phyloP scores from a whole-genome alignment of 148 eudicot genomes.

The Nepenthes mirabilis region DNA sequence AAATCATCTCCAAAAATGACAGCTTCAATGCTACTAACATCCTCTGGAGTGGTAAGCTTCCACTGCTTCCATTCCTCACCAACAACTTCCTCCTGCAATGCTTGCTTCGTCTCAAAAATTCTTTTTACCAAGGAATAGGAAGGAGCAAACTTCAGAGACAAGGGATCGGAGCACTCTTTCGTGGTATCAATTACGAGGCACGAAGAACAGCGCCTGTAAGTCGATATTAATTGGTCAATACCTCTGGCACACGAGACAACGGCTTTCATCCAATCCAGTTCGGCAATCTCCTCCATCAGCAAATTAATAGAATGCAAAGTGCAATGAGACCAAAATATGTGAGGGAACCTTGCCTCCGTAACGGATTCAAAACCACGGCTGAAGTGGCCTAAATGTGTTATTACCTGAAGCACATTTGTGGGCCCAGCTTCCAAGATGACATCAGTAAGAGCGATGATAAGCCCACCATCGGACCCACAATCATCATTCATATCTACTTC shows the following conservation, averaged over 20 bases:
- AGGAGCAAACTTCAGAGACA: constrained; percentile 25
- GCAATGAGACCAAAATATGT: constrained; percentile 43
- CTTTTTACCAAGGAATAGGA: constrained; percentile 26
- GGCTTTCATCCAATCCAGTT: constrained; percentile 37
- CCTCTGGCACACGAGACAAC: constrained; percentile 29
- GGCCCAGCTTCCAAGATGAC: constrained; percentile 28
- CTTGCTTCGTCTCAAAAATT: constrained; percentile 16
- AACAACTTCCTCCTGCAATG: constrained; percentile 19
- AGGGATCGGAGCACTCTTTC: constrained; percentile 14
- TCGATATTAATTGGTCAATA: constrained; percentile 21
- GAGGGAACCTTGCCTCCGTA: constrained; percentile 25
- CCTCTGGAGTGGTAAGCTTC: constrained; percentile 24
- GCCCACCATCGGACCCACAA: constrained; percentile 23
- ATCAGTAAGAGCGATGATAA: constrained; percentile 21
- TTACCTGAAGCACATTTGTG: constrained; percentile 33
- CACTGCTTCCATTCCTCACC: constrained; percentile 39
- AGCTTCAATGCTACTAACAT: constrained; percentile 18
- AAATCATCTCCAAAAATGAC: constrained; percentile 29
- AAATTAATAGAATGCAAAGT: constrained; percentile 33
- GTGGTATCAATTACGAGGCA: constrained; percentile 4
- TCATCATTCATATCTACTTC: constrained; percentile 31
- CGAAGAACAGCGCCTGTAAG: constrained; percentile 14
- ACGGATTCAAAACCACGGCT: constrained; percentile 27
- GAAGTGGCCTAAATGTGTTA: constrained; percentile 37
- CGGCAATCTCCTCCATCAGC: constrained; percentile 36